Evolutionary conservation across 139 green algal species (phyloP).

Genomic region (Picochlorum sp.): DNA sequence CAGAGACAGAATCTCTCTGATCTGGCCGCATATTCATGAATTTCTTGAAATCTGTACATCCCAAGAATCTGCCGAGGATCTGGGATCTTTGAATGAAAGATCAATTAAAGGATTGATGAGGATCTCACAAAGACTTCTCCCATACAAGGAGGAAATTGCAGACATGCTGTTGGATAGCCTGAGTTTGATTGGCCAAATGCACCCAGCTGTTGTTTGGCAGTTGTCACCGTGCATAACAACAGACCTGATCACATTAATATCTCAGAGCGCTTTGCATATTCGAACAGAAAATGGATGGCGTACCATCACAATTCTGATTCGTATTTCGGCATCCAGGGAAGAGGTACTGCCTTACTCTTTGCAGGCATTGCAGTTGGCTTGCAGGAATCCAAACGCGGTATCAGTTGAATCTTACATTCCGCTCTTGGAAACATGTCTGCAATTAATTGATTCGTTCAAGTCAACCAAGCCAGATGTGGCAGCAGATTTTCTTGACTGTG

Average conservation of each 20-base stretch:
- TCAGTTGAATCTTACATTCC: slow-evolving; percentile 15
- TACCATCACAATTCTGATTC: slow-evolving; percentile 70
- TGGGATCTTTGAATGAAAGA: slow-evolving; percentile 57
- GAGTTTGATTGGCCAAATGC: not conserved
- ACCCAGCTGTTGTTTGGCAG: slow-evolving; percentile 27
- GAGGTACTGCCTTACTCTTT: slow-evolving; percentile 24
- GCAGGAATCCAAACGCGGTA: slow-evolving; percentile 10
- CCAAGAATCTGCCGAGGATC: not conserved
- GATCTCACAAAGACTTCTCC: slow-evolving; percentile 74
- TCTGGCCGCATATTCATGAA: slow-evolving; percentile 78
- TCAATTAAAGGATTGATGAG: slow-evolving; percentile 78
- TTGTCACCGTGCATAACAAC: slow-evolving; percentile 57
- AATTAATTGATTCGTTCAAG: slow-evolving; percentile 49
- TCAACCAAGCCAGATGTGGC: slow-evolving; percentile 22
- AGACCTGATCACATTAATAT: slow-evolving; percentile 59
- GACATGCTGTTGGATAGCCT: slow-evolving; percentile 64
- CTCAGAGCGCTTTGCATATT: slow-evolving; percentile 57
- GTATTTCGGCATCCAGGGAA: slow-evolving; percentile 48
- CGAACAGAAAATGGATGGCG: slow-evolving; percentile 65
- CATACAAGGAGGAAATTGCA: slow-evolving; percentile 78
- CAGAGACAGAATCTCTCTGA: slow-evolving; percentile 68
- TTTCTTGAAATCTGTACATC: slow-evolving; percentile 35
- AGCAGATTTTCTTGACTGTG: slow-evolving; percentile 36
- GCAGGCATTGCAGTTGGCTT: slow-evolving; percentile 26
- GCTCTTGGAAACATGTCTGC: slow-evolving; percentile 31